phyloP scores from a whole-genome alignment of 1,284 basidiomycete species.

The Cystobasidium sp. region DNA sequence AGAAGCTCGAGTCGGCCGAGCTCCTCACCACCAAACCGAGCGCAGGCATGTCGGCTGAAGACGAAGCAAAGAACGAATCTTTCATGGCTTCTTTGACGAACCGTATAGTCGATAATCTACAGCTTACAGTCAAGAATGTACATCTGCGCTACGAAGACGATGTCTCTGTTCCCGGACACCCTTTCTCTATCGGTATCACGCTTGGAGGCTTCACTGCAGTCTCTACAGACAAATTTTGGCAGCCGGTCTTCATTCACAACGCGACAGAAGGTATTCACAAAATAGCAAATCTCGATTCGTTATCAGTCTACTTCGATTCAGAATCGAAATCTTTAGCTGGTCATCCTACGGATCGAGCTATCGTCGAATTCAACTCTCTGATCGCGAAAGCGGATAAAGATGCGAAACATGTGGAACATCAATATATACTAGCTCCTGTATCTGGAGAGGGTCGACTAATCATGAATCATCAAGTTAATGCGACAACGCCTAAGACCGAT shows the following conservation, averaged over 20 bases:
- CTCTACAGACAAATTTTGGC: slow-evolving; percentile 91
- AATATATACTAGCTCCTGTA: slow-evolving; percentile 95
- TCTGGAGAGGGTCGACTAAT: slow-evolving; percentile 89
- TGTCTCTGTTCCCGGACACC: slow-evolving; percentile 92
- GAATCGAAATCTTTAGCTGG: slow-evolving; percentile 83
- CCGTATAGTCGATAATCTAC: slow-evolving; percentile 95
- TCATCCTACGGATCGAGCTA: slow-evolving; percentile 64
- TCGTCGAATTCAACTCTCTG: slow-evolving; percentile 77
- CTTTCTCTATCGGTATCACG: slow-evolving; percentile 91
- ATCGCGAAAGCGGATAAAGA: slow-evolving; percentile 57
- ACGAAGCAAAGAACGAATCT: slow-evolving; percentile 76
- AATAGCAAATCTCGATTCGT: slow-evolving; percentile 83
- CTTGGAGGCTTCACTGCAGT: slow-evolving; percentile 89
- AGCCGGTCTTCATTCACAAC: slow-evolving; percentile 93
- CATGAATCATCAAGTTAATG: slow-evolving; percentile 74
- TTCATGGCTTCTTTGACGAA: slow-evolving; percentile 82
- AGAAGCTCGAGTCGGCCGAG: slow-evolving; percentile 87
- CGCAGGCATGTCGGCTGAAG: slow-evolving; percentile 64
- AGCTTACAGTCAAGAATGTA: slow-evolving; percentile 92
- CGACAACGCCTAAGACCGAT: slow-evolving; percentile 79
- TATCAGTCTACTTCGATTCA: slow-evolving; percentile 96
- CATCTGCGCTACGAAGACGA: slow-evolving; percentile 97
- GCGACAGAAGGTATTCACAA: slow-evolving; percentile 89
- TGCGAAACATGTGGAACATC: slow-evolving; percentile 68
- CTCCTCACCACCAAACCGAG: slow-evolving; percentile 68